A percentile compares a stretch with the other conserved stretches of the same genome.
phyloP scores from a whole-genome alignment of 495 filamentous ascomycete genomes.

The Xylaria venustula region DNA sequence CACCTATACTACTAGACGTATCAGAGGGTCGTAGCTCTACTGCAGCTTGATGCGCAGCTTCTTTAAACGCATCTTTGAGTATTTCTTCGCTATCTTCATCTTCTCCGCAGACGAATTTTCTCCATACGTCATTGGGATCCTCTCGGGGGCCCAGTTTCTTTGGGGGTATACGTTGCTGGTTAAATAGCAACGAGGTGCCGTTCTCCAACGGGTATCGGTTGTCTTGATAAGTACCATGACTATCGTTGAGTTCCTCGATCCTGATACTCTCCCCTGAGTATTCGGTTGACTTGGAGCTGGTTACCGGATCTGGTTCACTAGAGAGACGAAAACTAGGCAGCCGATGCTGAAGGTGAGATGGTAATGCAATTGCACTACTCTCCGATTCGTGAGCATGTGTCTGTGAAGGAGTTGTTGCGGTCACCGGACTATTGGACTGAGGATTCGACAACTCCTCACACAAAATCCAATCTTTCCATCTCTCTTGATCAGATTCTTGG shows the following conservation, averaged over 20 bases:
- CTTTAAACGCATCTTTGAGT: slow-evolving; percentile 27
- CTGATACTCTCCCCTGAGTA: not conserved
- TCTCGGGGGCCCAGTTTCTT: slow-evolving; percentile 1
- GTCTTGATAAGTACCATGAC: not conserved
- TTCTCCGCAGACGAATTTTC: slow-evolving; percentile 36
- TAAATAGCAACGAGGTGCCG: not conserved
- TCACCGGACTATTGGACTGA: not conserved
- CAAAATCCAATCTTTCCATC: slow-evolving; percentile 19
- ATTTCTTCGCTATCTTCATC: slow-evolving; percentile 33
- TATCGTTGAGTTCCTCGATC: not conserved
- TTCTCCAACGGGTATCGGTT: not conserved
- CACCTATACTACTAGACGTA: not conserved
- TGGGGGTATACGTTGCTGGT: not conserved
- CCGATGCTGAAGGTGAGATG: slow-evolving; percentile 22
- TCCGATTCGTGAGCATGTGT: not conserved
- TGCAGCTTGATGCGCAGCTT: slow-evolving; percentile 38
- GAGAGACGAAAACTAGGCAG: slow-evolving; percentile 22
- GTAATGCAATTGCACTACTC: slow-evolving; percentile 14
- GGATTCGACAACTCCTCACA: not conserved
- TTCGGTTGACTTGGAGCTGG: not conserved
- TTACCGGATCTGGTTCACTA: slow-evolving; percentile 11
- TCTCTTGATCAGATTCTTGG: slow-evolving; percentile 20
- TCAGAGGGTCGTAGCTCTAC: slow-evolving; percentile 27
- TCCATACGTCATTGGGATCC: slow-evolving; percentile 37
- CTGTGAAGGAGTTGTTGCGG: not conserved